These are phyloP conservation scores for Coemansia umbellata DNA, from an alignment of 192 early-diverging fungal species.

Conservation along the genomic window DNA sequence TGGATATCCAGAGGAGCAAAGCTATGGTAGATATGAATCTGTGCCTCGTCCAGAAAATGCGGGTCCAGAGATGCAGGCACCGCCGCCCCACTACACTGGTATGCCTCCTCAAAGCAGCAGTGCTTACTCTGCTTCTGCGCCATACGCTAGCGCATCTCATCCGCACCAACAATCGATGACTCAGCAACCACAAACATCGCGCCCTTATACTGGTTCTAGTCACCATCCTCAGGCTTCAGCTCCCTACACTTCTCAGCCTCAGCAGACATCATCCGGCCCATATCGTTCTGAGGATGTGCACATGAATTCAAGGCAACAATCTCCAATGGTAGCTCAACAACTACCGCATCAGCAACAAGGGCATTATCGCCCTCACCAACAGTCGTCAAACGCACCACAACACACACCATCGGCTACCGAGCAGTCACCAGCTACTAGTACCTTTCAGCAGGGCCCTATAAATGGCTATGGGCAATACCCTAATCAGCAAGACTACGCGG, in stretches of 20 bases:
- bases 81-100: conserved; percentile 13
- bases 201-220: conserved; percentile 19
- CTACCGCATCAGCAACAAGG: conserved; percentile 9
- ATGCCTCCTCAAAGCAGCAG: conserved; percentile 8
- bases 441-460: conserved; percentile 38
- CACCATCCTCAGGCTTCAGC: conserved; percentile 12
- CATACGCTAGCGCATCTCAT: conserved; percentile 19
- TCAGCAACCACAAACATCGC: conserved; percentile 15
- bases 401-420: conserved; percentile 17
- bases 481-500: background rate
- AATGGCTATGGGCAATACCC: conserved; percentile 35
- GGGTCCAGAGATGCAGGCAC: conserved; percentile 8
- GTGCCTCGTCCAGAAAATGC: conserved; percentile 18
- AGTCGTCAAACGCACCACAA: conserved; percentile 1
- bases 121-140: conserved; percentile 1
- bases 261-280: conserved; percentile 13
- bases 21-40: conserved; percentile 24
- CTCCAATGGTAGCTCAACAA: conserved; percentile 29
- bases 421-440: background rate
- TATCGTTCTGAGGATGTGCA: conserved; percentile 20
- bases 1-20: conserved; percentile 32
- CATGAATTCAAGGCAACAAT: conserved; percentile 28
- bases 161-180: conserved; percentile 20
- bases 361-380: conserved; percentile 7
- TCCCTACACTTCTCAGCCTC: conserved; percentile 11